phyloP scores from a whole-genome alignment of 257 asterid genomes.

The Solanum arcanum region DNA sequence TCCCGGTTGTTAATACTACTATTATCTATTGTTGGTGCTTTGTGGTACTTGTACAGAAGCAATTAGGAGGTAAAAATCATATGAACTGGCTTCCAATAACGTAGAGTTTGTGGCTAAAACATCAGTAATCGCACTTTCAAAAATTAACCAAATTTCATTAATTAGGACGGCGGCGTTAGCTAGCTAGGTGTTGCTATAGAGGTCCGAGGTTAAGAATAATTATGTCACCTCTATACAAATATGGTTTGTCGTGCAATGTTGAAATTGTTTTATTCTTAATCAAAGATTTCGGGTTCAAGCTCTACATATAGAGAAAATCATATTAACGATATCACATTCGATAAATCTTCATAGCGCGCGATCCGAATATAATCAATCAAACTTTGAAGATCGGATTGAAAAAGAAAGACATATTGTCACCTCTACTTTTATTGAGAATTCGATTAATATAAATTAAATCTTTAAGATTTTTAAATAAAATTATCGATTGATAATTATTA shows the following conservation, averaged over 20 bases:
- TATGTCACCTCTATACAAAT: not conserved
- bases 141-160: not conserved
- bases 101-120: not conserved
- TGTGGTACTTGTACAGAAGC: not conserved
- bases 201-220: not conserved
- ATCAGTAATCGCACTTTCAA: not conserved
- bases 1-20: not conserved
- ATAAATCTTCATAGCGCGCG: rapidly evolving
- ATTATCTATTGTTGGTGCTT: too few relatives aligned
- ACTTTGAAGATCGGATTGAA: rapidly evolving
- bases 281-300: rapidly evolving
- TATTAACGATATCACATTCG: rapidly evolving
- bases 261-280: too few relatives aligned
- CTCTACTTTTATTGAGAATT: not conserved
- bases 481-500: not conserved
- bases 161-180: not conserved
- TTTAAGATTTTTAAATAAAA: not conserved
- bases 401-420: not conserved
- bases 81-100: not conserved
- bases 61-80: not conserved
- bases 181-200: not conserved
- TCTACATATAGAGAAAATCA: rapidly evolving
- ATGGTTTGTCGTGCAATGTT: too few relatives aligned
- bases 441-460: too few relatives aligned
- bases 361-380: rapidly evolving